Evolutionary conservation across 495 filamentous ascomycete species (phyloP), one percentile per base, ranked within the genome.

Genomic region (Tuber calosporum): DNA sequence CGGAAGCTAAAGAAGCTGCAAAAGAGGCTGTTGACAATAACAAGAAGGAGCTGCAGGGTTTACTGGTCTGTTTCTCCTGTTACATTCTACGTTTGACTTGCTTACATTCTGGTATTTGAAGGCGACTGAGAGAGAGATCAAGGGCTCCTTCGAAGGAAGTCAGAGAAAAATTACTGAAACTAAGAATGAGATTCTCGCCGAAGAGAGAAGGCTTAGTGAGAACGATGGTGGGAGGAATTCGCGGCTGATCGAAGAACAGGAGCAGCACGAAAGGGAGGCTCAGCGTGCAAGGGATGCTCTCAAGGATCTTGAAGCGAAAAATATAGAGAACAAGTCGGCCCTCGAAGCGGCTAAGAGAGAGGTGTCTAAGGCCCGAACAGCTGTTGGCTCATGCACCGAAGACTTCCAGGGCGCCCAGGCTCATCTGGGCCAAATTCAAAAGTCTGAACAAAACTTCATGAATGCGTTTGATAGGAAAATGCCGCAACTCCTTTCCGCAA

Each of bases 401-500:
- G 83, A 83, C 66, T 73, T 81, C 42, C 72, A 73, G 13, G 70
- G 70, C 36, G 75, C 75, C 5, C 75, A 78, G 58, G 58, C 62
- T 3, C 78, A 81, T 62, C 81, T 93, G 17, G 78, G 78, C 30
- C 82, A 81, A 72, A 81, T 92, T 11, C 82, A 81, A 40, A 73
- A 74, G 15, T 85, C 88, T 71, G 79, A 80, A 40, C 79, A 58
- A 80, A 84, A 87, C 84, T 88, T 84, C 81, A 86, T 82, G 85
- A 86, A 62, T 22, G 89, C 86, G 3, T 97, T 91, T 76, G 87
- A 88, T 48, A 71, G 81, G 0, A 87, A 84, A 69, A 85, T 97
- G 82, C 86, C 88, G 2, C 73, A 84, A 1, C 87, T 97, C 17
- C 79, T 96, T 4, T 84, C 81, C 41, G 85, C 86, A 13, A 93